Conservation (phyloP, 2,329 filamentous ascomycete genomes). For the Xylaria multiplex region DNA sequence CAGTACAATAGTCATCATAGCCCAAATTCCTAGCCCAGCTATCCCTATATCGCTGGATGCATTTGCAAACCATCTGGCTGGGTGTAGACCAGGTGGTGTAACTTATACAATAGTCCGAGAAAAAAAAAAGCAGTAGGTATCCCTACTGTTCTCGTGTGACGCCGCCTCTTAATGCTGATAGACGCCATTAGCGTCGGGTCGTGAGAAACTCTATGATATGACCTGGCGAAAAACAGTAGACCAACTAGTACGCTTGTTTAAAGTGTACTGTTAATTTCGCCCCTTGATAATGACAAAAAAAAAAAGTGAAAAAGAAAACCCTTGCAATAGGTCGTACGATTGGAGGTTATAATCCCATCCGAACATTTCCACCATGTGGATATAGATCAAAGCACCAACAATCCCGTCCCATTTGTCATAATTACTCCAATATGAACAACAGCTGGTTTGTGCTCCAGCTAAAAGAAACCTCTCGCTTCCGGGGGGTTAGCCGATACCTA, state of each 20-base stretch:
- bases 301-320: conserved; percentile 8
- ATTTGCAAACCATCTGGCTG: conserved; percentile 27
- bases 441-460: conserved; percentile 39
- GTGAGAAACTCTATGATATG: conserved; percentile 32
- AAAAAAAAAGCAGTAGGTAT: conserved; percentile 26
- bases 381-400: conserved; percentile 46
- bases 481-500: conserved; percentile 46
- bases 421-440: conserved; percentile 46
- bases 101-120: conserved; percentile 39
- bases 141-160: conserved; percentile 38
- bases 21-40: conserved; percentile 32
- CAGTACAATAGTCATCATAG: conserved; percentile 33
- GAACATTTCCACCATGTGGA: conserved; percentile 41
- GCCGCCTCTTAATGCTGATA: conserved; percentile 40
- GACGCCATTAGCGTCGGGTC: conserved; percentile 37
- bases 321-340: conserved; percentile 31
- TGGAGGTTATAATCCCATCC: conserved; percentile 39
- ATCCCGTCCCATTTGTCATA: conserved; percentile 48
- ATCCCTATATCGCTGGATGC: conserved; percentile 30
- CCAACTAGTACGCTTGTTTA: conserved; percentile 11
- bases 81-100: conserved; percentile 30
- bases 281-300: conserved; percentile 1
- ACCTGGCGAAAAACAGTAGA: conserved; percentile 13
- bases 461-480: conserved; percentile 43
- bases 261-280: conserved; percentile 22